Evolutionary conservation across 345 rosid genomes (phyloP), one percentile per base, ranked within the genome.

Genomic region (Arabis alpina): DNA sequence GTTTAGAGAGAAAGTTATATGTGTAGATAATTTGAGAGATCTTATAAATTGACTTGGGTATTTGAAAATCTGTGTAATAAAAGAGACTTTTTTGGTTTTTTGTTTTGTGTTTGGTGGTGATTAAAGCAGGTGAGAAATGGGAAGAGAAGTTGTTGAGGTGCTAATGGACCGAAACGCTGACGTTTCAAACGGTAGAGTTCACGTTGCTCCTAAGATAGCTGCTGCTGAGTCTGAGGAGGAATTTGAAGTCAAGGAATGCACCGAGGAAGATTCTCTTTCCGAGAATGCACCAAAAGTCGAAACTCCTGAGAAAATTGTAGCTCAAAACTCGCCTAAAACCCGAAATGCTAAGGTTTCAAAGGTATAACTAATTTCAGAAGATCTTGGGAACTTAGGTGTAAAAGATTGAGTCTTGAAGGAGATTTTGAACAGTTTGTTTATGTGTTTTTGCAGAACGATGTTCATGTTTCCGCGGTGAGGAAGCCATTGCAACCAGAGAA

Each of bases 41-140:
- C 80, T 72, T 80, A 75, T 52, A 79, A 87, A 81, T 86, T 85
- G 75, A 82, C 57, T 75, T 62, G 66, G 58, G 60, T 48, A 0
- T 53, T 53, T 47, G 9, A n/a, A 54, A 51, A 42, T 61, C 13
- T 53, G 55, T 48, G 13, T 56, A 25, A 68, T 3, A 54, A 6
- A 6, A 67, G 55, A 36, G 25, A 51, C 11, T 61, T 51, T 7
- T 30, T 37, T 12, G 6, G 37, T 34, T 34, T 34, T 34, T 34
- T 34, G 39, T 42, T 64, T 62, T 14, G 39, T 24, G 40, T 64
- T 15, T 69, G 49, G 53, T 66, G 48, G 52, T 52, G 15, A 34
- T 10, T 28, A 28, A 43, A 72, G 82, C 81, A 92, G 95, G 95
- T 79, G 76, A 77, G 76, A 77, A 74, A 93, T 93, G 98, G 97